Evolutionary conservation across 257 asterid genomes (phyloP).

Genomic region (Rubia yunnanensis): DNA sequence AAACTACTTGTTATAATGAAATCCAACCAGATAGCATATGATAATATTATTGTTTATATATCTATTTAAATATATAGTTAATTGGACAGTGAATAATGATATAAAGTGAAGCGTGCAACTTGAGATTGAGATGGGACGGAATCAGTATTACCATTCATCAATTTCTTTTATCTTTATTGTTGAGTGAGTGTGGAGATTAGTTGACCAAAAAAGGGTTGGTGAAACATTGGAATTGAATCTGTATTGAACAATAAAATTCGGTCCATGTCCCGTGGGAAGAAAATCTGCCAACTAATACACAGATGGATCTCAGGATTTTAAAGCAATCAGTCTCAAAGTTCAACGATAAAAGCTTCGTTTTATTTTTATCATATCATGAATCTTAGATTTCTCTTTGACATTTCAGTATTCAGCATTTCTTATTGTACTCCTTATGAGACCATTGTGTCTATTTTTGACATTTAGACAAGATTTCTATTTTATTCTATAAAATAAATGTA

Average conservation of each 20-base stretch:
- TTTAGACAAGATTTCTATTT: no score
- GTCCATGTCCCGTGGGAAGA: slow-evolving; percentile 8
- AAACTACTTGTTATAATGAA: no score
- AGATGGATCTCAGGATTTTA: not conserved
- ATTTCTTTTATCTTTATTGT: no score
- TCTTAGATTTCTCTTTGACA: not conserved
- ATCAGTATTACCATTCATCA: no score
- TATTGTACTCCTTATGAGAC: not conserved
- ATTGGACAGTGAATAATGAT: no score
- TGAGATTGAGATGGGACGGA: no score
- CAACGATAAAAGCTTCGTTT: not conserved
- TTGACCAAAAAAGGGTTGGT: slow-evolving; percentile 6
- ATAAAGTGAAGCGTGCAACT: no score
- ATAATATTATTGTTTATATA: no score
- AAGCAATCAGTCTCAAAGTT: not conserved
- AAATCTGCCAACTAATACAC: slow-evolving; percentile 1
- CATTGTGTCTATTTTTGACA: not conserved
- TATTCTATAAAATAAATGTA: no score
- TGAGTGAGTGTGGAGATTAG: not conserved
- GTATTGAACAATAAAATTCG: not conserved
- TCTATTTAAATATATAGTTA: no score
- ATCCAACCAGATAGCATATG: no score
- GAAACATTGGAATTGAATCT: slow-evolving; percentile 2
- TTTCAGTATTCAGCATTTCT: not conserved
- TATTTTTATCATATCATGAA: not conserved